Evolutionary conservation across 495 filamentous ascomycete genomes (phyloP), one percentile per base, ranked within the genome.

Genomic region (Neurospora sp.): DNA sequence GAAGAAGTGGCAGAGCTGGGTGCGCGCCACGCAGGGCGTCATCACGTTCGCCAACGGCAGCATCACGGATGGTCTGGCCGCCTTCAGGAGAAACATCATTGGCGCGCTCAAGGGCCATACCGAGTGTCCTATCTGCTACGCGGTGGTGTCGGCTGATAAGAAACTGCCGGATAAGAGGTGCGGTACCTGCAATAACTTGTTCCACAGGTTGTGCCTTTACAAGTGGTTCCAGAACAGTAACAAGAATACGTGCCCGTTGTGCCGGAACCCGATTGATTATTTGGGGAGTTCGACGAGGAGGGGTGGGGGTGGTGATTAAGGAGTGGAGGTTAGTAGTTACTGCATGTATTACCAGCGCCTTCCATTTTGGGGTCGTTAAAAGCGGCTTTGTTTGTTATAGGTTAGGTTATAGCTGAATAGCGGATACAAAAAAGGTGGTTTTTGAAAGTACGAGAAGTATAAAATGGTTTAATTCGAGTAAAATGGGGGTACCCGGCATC

Each of bases 61-160:
- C 76, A 87, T 98, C 74, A 91, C 92, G 40, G 95, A 98, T 74
- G 96, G 94, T 0, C 85, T 99, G 31, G 83, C 89, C 37, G 89
- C 92, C 23, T 98, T 95, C 87, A 87, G 92, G 39, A 87, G 89
- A 71, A 97, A 98, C 80, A 90, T 98, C 2, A 87, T 89, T 16
- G 93, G 93, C 2, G 91, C 94, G 12, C 85, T 99, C 75, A 95
- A 97, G 83, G 95, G 93, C 4, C 94, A 98, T 80, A 94, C 88
- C 14, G 96, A 98, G 84, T 99, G 96, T 79, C 93, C 96, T 5
- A 98, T 98, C 79, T 99, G 96, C 84, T 98, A 98, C 83, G 93
- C 91, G 66, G 94, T 98, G 76, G 91, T 99, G 71, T 91, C 92
- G 38, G 89, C 87, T 18, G 94, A 97, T 79, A 93, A 92, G 85